A percentile compares a stretch with the other conserved stretches of the same genome.
Conservation (phyloP, 2,329 filamentous ascomycete species). For the Cladobotryum mycophilum region DNA sequence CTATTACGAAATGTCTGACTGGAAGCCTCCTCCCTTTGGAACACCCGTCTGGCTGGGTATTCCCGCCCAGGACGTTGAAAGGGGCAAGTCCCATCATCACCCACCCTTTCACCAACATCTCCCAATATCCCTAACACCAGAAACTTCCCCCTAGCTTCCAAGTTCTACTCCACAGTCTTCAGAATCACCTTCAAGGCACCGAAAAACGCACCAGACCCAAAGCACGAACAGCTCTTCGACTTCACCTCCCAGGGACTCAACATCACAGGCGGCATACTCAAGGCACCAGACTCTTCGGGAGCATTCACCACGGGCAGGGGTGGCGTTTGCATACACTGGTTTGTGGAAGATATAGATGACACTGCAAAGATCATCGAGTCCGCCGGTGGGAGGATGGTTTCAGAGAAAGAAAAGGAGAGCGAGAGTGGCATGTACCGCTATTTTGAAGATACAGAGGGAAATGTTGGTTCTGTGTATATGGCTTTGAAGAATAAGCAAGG, state of each 20-base stretch:
- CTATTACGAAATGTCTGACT: no score
- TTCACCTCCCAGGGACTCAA: conserved; percentile 21
- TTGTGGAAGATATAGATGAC: no score
- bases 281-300: conserved; percentile 16
- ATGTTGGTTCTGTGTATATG: conserved; percentile 25
- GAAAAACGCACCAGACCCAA: no score
- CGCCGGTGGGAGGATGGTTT: conserved; percentile 22
- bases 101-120: no score
- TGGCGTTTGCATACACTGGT: no score
- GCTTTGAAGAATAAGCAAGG: background rate
- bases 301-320: no score
- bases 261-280: conserved; percentile 23
- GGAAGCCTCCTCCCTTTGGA: conserved; percentile 18
- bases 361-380: no score
- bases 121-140: no score
- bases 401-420: conserved; percentile 21
- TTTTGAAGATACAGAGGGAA: conserved; percentile 28
- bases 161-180: no score
- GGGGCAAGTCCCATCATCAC: conserved; percentile 7
- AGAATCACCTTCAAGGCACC: no score
- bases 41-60: conserved; percentile 24
- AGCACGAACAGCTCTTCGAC: conserved; percentile 20
- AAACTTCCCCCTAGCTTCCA: no score
- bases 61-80: conserved; percentile 20
- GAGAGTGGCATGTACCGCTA: conserved; percentile 22